Conservation (phyloP, 176 grass and related monocot species). For the Dactylis glomerata region DNA sequence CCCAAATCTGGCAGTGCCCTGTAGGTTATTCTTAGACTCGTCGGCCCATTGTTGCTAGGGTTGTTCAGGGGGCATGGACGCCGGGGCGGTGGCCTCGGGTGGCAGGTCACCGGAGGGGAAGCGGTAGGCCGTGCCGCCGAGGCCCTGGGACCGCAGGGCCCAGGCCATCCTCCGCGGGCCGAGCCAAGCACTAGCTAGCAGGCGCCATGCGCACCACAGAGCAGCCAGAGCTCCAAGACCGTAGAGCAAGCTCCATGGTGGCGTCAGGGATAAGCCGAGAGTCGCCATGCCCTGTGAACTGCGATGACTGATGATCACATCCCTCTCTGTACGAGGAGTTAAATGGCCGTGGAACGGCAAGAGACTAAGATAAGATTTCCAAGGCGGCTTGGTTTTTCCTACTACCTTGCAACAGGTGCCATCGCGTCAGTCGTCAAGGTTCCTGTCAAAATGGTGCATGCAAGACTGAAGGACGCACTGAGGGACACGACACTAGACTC, state of each 20-base stretch:
- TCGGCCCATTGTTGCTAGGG: no score
- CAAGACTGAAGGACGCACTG: not conserved
- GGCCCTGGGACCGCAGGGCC: constrained; percentile 43
- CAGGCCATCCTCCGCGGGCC: constrained; percentile 31
- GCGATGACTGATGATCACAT: not conserved
- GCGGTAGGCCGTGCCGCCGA: constrained; percentile 36
- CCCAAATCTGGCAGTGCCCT: no score
- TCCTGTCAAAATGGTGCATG: not conserved
- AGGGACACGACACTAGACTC: no score
- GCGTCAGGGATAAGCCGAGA: not conserved
- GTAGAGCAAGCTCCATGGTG: constrained; percentile 17
- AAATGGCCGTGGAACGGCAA: not conserved
- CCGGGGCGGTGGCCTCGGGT: no score
- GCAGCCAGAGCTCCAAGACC: constrained; percentile 1
- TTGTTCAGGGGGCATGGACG: no score
- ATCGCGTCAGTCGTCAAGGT: not conserved
- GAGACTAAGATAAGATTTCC: not conserved
- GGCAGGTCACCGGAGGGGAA: constrained; percentile 44
- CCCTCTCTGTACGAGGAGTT: not conserved
- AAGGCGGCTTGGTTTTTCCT: not conserved
- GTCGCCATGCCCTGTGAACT: not conserved
- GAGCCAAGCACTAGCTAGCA: constrained; percentile 22
- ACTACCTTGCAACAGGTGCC: not conserved
- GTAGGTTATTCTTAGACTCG: no score
- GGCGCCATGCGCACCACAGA: not conserved